phyloP scores from a whole-genome alignment of 2,329 filamentous ascomycete species.

The Sporothrix mexicana region DNA sequence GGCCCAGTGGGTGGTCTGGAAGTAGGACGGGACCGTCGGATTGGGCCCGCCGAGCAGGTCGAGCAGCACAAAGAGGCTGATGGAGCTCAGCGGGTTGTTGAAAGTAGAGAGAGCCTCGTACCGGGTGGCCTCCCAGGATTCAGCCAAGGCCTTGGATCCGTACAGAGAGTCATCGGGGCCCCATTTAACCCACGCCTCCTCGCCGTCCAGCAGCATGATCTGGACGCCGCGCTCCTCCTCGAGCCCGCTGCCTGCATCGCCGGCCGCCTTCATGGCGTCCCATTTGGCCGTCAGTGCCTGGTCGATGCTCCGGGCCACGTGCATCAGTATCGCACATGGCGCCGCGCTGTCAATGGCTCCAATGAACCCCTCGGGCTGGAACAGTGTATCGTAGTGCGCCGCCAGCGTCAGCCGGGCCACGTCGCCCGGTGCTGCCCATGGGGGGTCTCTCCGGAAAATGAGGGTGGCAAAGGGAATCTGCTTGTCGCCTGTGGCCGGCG shows the following conservation, averaged over 20 bases:
- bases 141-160: slow-evolving; percentile 78
- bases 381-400: slow-evolving; percentile 91
- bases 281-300: slow-evolving; percentile 81
- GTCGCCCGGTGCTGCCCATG: slow-evolving; percentile 75
- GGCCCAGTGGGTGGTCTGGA: slow-evolving; percentile 81
- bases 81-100: slow-evolving; percentile 74
- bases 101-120: slow-evolving; percentile 77
- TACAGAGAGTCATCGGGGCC: slow-evolving; percentile 83
- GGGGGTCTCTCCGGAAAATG: slow-evolving; percentile 85
- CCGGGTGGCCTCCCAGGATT: slow-evolving; percentile 74
- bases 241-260: slow-evolving; percentile 58
- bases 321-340: slow-evolving; percentile 92
- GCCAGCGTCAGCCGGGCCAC: slow-evolving; percentile 83
- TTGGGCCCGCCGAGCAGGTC: slow-evolving; percentile 64
- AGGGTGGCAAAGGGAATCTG: slow-evolving; percentile 86
- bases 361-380: slow-evolving; percentile 82
- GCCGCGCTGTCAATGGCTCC: slow-evolving; percentile 93
- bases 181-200: slow-evolving; percentile 89
- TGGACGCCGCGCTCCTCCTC: slow-evolving; percentile 85
- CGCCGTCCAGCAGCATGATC: slow-evolving; percentile 87
- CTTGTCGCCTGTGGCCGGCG: slow-evolving; percentile 72
- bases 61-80: slow-evolving; percentile 68
- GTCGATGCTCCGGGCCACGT: slow-evolving; percentile 81
- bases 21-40: slow-evolving; percentile 75
- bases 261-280: slow-evolving; percentile 70